Conservation (phyloP, 768 basidiomycete genomes). For the Suillus clintonianus region DNA sequence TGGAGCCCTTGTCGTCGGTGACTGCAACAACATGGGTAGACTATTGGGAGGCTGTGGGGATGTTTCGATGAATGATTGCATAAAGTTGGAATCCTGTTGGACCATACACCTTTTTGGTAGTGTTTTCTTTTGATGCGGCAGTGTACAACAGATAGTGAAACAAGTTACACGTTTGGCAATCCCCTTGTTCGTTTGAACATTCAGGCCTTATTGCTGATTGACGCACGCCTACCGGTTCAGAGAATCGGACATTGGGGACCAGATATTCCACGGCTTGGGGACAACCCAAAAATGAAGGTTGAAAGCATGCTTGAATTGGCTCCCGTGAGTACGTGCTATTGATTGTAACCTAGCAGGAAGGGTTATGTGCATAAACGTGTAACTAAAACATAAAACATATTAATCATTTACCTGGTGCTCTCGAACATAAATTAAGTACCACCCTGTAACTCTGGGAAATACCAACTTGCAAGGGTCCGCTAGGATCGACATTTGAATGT, state of each 20-base stretch:
- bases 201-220: too few species aligned
- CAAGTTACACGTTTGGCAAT: too few species aligned
- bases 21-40: slow-evolving; percentile 33
- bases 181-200: too few species aligned
- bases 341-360: slow-evolving; percentile 51
- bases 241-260: too few species aligned
- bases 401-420: slow-evolving; percentile 54
- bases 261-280: too few species aligned
- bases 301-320: slow-evolving; percentile 75
- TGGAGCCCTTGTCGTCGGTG: slow-evolving; percentile 19
- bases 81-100: too few species aligned
- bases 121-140: too few species aligned
- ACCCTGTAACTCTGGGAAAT: slow-evolving; percentile 70
- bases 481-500: slow-evolving; percentile 31
- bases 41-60: slow-evolving; percentile 31
- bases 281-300: slow-evolving; percentile 79
- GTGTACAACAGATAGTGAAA: too few species aligned
- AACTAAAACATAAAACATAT: background rate
- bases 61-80: background rate
- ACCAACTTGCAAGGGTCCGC: slow-evolving; percentile 56
- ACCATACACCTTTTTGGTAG: too few species aligned
- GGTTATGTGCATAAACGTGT: slow-evolving; percentile 1
- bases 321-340: slow-evolving; percentile 67
- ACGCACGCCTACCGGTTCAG: too few species aligned
- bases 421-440: slow-evolving; percentile 72